Conservation (phyloP, 2,329 filamentous ascomycete species). For the Fusarium vanettenii region DNA sequence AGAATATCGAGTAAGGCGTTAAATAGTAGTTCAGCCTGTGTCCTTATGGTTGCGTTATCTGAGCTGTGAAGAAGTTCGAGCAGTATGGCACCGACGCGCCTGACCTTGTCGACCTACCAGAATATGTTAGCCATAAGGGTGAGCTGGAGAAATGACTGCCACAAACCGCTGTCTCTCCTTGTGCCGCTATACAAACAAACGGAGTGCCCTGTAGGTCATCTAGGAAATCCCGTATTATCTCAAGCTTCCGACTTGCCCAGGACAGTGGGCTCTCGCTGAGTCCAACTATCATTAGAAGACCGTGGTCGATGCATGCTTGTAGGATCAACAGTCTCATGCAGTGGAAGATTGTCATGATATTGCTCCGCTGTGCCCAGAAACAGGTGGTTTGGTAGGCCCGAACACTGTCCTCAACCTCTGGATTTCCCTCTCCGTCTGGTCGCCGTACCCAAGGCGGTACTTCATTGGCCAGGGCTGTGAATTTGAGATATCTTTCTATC, state of each 20-base stretch:
- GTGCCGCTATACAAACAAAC: neutral
- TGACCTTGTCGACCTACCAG: neutral
- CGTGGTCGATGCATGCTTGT: neutral
- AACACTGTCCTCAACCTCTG: neutral
- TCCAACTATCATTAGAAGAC: neutral
- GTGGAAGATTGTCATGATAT: neutral
- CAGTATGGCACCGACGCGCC: neutral
- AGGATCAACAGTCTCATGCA: neutral
- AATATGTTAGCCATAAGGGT: neutral
- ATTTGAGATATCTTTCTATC: neutral
- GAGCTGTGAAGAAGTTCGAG: neutral
- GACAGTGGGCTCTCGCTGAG: neutral
- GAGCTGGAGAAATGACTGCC: neutral
- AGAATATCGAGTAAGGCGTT: neutral
- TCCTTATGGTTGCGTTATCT: neutral
- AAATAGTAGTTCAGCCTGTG: neutral
- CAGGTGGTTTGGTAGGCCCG: neutral
- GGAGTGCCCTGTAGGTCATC: neutral
- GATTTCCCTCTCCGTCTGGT: neutral
- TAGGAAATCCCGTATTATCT: neutral
- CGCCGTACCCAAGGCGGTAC: neutral
- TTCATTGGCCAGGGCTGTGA: neutral
- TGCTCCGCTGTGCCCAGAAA: neutral
- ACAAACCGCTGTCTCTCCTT: neutral
- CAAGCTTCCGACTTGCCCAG: neutral